A percentile compares a stretch with the other conserved stretches of the same genome.
These are phyloP conservation scores for Fusarium compactum DNA, from an alignment of 2,329 filamentous ascomycete species.

Conservation along the genomic window DNA sequence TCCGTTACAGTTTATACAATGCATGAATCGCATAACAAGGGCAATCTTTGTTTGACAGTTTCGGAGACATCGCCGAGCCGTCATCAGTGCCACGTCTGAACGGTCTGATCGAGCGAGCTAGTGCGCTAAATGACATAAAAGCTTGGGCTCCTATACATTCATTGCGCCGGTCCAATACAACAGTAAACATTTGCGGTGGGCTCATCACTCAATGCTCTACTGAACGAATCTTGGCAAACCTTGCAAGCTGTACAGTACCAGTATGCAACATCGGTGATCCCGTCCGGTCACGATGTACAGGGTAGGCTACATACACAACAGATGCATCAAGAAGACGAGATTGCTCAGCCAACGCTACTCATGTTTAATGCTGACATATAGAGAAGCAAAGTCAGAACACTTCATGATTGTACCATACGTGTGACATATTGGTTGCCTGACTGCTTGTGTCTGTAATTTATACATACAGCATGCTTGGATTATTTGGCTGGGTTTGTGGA, in stretches of 20 bases:
- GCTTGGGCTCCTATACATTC: neutral
- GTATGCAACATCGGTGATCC: neutral
- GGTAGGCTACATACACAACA: neutral
- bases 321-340: neutral
- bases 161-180: neutral
- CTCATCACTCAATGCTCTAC: neutral
- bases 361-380: neutral
- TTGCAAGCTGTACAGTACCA: neutral
- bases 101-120: neutral
- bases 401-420: neutral
- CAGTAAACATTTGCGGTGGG: neutral
- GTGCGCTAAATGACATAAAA: neutral
- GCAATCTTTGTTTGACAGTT: neutral
- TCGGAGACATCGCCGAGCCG: neutral
- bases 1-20: neutral
- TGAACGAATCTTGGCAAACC: neutral
- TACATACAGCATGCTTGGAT: neutral
- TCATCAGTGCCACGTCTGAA: neutral
- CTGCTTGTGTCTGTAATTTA: neutral
- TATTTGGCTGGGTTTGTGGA: neutral
- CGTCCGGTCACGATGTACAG: neutral
- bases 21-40: slow-evolving; percentile 14
- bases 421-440: neutral
- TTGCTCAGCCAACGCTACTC: neutral
- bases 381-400: neutral